phyloP scores from a whole-genome alignment of 148 eudicot species.

The Silene conica region DNA sequence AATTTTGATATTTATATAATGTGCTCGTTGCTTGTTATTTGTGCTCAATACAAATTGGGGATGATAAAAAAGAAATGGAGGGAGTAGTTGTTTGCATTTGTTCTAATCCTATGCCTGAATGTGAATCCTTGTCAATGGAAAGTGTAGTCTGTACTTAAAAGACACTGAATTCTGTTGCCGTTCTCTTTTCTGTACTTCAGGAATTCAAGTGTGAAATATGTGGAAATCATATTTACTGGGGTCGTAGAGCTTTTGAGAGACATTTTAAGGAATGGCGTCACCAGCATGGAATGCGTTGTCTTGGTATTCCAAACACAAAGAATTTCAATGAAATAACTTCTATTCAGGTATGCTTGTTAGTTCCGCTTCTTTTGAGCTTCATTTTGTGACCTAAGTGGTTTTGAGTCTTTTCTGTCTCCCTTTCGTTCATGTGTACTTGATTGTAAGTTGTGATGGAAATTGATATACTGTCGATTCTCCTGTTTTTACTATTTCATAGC shows the following conservation, averaged over 20 bases:
- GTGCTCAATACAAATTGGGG: neutral
- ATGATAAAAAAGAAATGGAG: neutral
- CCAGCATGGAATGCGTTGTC: conserved; percentile 98
- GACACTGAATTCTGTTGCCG: conserved; percentile 12
- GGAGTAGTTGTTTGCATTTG: neutral
- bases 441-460: too few relatives aligned
- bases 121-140: neutral
- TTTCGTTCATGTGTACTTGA: neutral
- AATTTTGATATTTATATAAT: neutral
- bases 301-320: conserved; percentile 97
- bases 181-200: conserved; percentile 33
- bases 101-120: neutral
- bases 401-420: neutral
- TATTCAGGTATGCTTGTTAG: conserved; percentile 49
- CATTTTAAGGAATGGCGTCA: conserved; percentile 98
- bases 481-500: neutral
- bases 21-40: neutral
- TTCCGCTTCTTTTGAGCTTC: neutral
- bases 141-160: neutral
- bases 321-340: conserved; percentile 95
- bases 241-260: conserved; percentile 95
- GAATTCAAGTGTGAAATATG: conserved; percentile 98
- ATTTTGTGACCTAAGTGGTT: neutral
- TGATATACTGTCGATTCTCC: neutral
- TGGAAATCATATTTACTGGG: conserved; percentile 96